phyloP scores from a whole-genome alignment of 345 rosid species.

The Pugionium cornutum region DNA sequence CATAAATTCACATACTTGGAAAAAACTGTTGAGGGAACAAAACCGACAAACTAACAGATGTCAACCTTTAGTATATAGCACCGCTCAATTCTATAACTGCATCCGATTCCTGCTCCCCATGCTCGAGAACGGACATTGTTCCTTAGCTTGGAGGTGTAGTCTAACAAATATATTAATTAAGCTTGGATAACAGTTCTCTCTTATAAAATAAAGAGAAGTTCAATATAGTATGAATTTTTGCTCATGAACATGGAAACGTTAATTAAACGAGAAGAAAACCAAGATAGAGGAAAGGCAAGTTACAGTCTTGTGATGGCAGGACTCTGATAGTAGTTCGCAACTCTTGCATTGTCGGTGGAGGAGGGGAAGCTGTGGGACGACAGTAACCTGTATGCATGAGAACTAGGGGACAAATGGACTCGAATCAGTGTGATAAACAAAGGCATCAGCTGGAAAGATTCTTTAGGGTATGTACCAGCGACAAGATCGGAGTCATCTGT shows the following conservation, averaged over 20 bases:
- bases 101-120: constrained; percentile 99
- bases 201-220: constrained; percentile 1
- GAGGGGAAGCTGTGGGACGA: constrained; percentile 96
- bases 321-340: constrained; percentile 79
- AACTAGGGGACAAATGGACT: constrained; percentile 55
- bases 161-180: constrained; percentile 40
- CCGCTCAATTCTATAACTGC: constrained; percentile 90
- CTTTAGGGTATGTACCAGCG: constrained; percentile 62
- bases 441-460: constrained; percentile 21
- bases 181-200: background rate
- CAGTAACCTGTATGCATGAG: constrained; percentile 99
- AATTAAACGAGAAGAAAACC: background rate
- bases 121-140: constrained; percentile 99
- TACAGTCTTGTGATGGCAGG: constrained; percentile 90
- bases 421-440: constrained; percentile 33
- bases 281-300: constrained; percentile 39
- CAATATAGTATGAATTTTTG: constrained; percentile 7
- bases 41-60: constrained; percentile 16
- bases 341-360: constrained; percentile 95
- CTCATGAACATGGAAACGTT: constrained; percentile 5
- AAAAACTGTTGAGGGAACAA: constrained; percentile 6
- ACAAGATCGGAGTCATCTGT: constrained; percentile 98
- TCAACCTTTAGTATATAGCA: constrained; percentile 97
- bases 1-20: background rate
- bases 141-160: constrained; percentile 89